Percentiles rank a stretch among this genome's conserved stretches.
phyloP scores from a whole-genome alignment of 2,329 filamentous ascomycete species.

The Chaetomiaceae sp. region DNA sequence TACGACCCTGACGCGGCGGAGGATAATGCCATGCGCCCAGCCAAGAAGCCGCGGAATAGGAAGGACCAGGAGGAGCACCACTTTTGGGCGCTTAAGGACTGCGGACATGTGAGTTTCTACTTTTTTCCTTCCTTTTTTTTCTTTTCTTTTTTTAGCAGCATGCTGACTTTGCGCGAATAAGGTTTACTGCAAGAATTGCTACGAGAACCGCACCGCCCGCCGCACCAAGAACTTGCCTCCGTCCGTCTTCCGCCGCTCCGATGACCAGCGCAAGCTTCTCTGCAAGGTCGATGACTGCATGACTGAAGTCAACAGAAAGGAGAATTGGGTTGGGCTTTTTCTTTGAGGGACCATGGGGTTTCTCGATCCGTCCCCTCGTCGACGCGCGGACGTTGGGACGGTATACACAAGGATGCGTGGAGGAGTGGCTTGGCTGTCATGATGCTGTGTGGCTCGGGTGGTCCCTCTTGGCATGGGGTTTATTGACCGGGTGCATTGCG shows the following conservation, averaged over 20 bases:
- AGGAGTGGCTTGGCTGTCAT: no score
- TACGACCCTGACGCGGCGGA: slow-evolving; percentile 53
- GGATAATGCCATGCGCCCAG: slow-evolving; percentile 23
- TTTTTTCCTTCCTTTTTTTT: background rate
- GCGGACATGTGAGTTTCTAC: slow-evolving; percentile 70
- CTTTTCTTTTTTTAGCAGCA: background rate
- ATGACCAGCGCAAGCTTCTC: slow-evolving; percentile 36
- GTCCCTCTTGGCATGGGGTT: no score
- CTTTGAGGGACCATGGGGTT: slow-evolving; percentile 33
- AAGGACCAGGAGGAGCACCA: slow-evolving; percentile 66
- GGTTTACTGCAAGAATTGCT: slow-evolving; percentile 62
- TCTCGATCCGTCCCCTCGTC: background rate
- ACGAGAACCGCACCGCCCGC: slow-evolving; percentile 48
- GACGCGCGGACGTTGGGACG: no score
- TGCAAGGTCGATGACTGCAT: slow-evolving; percentile 57
- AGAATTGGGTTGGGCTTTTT: slow-evolving; percentile 60
- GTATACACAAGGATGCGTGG: no score
- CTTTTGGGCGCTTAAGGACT: slow-evolving; percentile 87
- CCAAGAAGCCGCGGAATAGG: slow-evolving; percentile 41
- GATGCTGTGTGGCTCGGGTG: no score
- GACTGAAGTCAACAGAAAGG: slow-evolving; percentile 49
- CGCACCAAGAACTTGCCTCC: slow-evolving; percentile 31
- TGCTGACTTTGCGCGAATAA: slow-evolving; percentile 27
- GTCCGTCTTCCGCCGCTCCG: slow-evolving; percentile 35
- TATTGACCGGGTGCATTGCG: no score